Evolutionary conservation across 306 rosid genomes (phyloP), one percentile per base, ranked within the genome.

Genomic region (Quercus rubra): DNA sequence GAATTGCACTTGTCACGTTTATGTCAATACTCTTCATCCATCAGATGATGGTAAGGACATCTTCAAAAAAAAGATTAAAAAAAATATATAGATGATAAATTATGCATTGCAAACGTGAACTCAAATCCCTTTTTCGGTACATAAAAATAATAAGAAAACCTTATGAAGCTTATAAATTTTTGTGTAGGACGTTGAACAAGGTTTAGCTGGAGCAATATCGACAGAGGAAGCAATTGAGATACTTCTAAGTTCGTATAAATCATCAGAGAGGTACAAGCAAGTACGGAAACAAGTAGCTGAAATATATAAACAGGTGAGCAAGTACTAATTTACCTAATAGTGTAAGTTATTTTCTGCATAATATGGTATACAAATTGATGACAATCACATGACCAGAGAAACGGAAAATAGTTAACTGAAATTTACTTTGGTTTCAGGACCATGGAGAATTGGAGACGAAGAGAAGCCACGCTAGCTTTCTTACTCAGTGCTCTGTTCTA

Each of bases 401-500:
- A 17, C 1, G 9, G 11, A 69, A 43, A 49, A 9, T 5, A 1
- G 20, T 17, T 70, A 13, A 30, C 6, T 28, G 23, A 72, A 3
- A 30, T 28, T 66, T 66, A 23, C 71, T 66, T 18, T 85, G 74
- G 79, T 55, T 80, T 70, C 38, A 86, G 87, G 58, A 85, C 51
- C 46, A 43, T 70, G 70, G 84, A 78, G 79, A 63, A 19, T 8
- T 74, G 23, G 81, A 70, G 84, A 80, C 46, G 74, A 85, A 82
- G 77, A 85, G 78, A 71, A 84, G 79, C 46, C 92, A 83, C 13
- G 94, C 92, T 35, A 80, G 88, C 64, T 89, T 93, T 77, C 35
- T 71, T 8, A 89, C 87, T 49, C 96, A 93, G 54, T 86, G 89
- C 70, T 69, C 71, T 6, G 84, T 93, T 76, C 94, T 93, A 14